Evolutionary conservation across 1,139 yeast genomes (phyloP), one percentile per base, ranked within the genome.

Genomic region (Eremothecium cymbalariae): DNA sequence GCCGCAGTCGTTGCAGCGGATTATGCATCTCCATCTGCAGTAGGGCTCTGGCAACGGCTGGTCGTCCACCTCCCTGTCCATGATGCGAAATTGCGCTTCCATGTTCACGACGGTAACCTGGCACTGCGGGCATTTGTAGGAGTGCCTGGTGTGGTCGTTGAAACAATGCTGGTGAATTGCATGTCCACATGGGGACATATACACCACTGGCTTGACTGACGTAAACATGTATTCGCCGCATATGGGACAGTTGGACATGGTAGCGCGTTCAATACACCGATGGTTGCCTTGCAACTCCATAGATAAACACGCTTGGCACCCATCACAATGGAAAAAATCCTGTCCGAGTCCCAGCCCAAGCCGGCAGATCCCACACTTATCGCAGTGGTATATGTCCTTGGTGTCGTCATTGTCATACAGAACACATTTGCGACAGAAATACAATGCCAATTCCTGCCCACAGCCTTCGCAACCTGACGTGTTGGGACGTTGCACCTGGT

Each of bases 191-290:
- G 74, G 72, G 2, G 57, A 51, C 95, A 88, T 85, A 57, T 86
- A 85, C 12, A 85, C 94, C 25, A 86, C 94, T 18, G 86, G 80
- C 50, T 68, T 72, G 4, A 82, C 76, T n/a, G 93, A 79, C 5
- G 86, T 81, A 55, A 88, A 88, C 72, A 88, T 73, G 55, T 79
- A 86, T 48, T 86, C 96, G 41, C 82, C 85, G 60, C 97, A 88
- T 23, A 88, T 84, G 1, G 95, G 94, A 57, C 97, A 88, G 55
- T 86, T 78, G 41, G 94, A 81, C 55, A 82, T 93, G 1, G 95
- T 85, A 4, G 94, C 77, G 47, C 85, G 78, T 49, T 81, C 84
- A 39, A 86, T 77, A 60, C 96, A 86, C 47, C 72, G 73, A 60
- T 86, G 97, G 44, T 77, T 74, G 45, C 79, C 74, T 46, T 74